A percentile compares a stretch with the other conserved stretches of the same genome.
Evolutionary conservation across 2,329 filamentous ascomycete genomes (phyloP).

Genomic region (Colletotrichum sidae): DNA sequence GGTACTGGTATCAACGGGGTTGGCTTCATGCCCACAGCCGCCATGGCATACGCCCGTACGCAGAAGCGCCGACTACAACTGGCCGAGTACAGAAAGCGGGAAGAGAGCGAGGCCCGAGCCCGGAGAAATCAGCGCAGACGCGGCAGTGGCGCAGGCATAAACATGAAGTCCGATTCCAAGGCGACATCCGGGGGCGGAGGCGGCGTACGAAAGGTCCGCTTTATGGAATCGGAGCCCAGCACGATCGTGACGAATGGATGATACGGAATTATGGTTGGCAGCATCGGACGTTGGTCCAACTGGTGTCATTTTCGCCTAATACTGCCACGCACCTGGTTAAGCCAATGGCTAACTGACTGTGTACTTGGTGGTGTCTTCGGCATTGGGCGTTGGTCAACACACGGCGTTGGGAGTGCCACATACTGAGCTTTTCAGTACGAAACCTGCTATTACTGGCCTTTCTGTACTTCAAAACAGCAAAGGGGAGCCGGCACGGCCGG

Average conservation of each 20-base stretch:
- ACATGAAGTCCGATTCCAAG: conserved; percentile 26
- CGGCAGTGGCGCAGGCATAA: conserved; percentile 42
- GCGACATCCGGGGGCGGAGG: conserved; percentile 40
- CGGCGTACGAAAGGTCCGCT: conserved; percentile 52
- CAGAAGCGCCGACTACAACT: conserved; percentile 71
- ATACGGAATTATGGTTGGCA: background rate
- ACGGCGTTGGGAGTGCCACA: background rate
- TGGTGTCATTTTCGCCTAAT: too few species aligned
- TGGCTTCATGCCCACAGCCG: conserved; percentile 73
- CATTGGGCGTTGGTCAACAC: conserved; percentile 5
- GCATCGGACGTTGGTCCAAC: too few species aligned
- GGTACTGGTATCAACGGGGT: conserved; percentile 76
- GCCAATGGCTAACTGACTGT: too few species aligned
- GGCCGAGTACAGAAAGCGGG: conserved; percentile 70
- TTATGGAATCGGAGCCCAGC: conserved; percentile 52
- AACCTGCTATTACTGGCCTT: background rate
- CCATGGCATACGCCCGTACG: conserved; percentile 67
- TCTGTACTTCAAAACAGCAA: too few species aligned
- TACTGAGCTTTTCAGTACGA: conserved; percentile 3
- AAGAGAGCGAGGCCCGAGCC: conserved; percentile 70
- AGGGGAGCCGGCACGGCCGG: background rate
- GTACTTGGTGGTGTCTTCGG: conserved; percentile 7
- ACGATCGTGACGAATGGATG: conserved; percentile 30
- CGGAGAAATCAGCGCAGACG: conserved; percentile 64
- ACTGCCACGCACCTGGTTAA: too few species aligned